These are phyloP conservation scores for Gossypium mustelinum DNA, from an alignment of 345 rosid genomes.

Conservation along the genomic window DNA sequence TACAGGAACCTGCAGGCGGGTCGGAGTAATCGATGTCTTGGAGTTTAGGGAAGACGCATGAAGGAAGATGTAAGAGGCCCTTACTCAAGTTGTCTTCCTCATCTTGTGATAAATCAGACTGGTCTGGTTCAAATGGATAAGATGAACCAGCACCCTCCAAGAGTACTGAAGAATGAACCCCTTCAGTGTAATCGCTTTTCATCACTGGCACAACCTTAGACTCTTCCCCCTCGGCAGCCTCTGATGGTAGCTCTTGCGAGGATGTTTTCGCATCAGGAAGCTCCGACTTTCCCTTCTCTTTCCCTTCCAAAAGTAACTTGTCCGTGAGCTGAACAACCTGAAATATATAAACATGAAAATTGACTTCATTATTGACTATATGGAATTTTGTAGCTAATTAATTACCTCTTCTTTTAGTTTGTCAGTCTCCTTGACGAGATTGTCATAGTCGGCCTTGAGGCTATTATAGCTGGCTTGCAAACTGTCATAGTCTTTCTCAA, in stretches of 20 bases:
- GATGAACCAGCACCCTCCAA: too few relatives aligned
- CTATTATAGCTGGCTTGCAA: constrained; percentile 42
- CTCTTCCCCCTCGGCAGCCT: constrained; percentile 29
- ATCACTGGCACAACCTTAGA: constrained; percentile 20
- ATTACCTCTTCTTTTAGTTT: constrained; percentile 45
- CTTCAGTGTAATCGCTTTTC: constrained; percentile 30
- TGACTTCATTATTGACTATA: neutral
- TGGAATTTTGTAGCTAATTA: neutral
- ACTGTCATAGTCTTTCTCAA: constrained; percentile 53
- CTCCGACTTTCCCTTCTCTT: constrained; percentile 18
- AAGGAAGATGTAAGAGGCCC: constrained; percentile 30
- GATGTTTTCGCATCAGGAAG: constrained; percentile 14
- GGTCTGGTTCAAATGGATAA: constrained; percentile 38
- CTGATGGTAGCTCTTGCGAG: constrained; percentile 14
- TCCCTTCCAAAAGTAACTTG: constrained; percentile 32
- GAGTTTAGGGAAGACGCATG: constrained; percentile 37
- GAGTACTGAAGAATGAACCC: too few relatives aligned
- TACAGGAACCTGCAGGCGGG: constrained; percentile 38
- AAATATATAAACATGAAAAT: neutral
- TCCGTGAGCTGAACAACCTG: constrained; percentile 48
- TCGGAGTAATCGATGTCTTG: constrained; percentile 38
- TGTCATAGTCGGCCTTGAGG: constrained; percentile 46
- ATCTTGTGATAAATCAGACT: constrained; percentile 54
- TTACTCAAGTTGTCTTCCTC: constrained; percentile 50
- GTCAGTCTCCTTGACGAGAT: constrained; percentile 44